phyloP scores from a whole-genome alignment of 2,329 filamentous ascomycete genomes.

The Laburnicola sp. region DNA sequence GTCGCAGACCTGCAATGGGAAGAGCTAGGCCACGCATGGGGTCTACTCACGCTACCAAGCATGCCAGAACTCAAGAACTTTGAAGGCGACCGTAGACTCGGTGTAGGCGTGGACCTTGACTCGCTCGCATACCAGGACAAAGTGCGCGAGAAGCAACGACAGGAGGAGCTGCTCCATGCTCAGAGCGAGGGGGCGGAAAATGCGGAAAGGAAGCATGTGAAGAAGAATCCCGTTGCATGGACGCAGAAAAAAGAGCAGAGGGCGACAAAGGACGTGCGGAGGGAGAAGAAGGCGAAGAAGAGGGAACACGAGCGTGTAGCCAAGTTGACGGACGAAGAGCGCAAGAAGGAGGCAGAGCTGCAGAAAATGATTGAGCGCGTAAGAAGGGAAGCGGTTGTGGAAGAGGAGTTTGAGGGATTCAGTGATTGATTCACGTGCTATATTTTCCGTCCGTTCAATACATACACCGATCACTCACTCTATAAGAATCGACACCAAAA shows the following conservation, averaged over 20 bases:
- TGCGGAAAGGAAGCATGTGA: constrained; percentile 27
- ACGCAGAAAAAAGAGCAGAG: constrained; percentile 43
- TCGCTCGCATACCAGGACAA: constrained; percentile 51
- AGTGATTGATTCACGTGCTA: constrained; percentile 28
- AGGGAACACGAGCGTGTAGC: constrained; percentile 25
- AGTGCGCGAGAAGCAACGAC: constrained; percentile 47
- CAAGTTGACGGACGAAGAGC: constrained; percentile 35
- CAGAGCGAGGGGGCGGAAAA: constrained; percentile 29
- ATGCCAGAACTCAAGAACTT: constrained; percentile 77
- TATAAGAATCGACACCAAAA: no score
- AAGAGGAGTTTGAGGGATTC: constrained; percentile 42
- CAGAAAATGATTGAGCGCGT: constrained; percentile 32
- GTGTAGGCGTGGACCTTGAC: constrained; percentile 47
- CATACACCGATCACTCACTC: not conserved
- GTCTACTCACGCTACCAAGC: constrained; percentile 79
- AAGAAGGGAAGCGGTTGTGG: constrained; percentile 27
- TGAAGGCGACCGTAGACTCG: constrained; percentile 49
- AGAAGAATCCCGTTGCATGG: constrained; percentile 38
- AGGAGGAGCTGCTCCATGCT: constrained; percentile 38
- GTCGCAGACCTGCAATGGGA: constrained; percentile 81
- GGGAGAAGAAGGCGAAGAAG: constrained; percentile 40
- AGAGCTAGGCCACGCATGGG: constrained; percentile 80
- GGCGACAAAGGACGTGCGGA: constrained; percentile 34
- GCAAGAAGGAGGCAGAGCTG: constrained; percentile 28
- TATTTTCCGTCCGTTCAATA: not conserved